These are phyloP conservation scores for Decorospora gaudefroyi DNA, from an alignment of 2,329 filamentous ascomycete species.

Conservation along the genomic window DNA sequence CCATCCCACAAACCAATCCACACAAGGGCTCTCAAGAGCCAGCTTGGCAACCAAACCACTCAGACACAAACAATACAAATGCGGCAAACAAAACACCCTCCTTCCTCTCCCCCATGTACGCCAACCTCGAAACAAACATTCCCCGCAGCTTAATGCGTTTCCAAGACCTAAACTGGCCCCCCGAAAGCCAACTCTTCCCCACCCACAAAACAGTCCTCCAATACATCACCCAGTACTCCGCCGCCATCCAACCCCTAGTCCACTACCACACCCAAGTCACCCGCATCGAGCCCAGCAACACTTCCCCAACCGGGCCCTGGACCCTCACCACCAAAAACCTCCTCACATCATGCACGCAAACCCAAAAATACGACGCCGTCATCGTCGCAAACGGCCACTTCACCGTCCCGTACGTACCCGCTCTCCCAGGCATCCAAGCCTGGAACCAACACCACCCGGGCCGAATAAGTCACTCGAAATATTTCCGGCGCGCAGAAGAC, in stretches of 20 bases:
- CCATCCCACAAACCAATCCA: slow-evolving; percentile 70
- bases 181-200: slow-evolving; percentile 72
- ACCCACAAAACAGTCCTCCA: slow-evolving; percentile 69
- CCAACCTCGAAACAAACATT: slow-evolving; percentile 83
- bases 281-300: slow-evolving; percentile 52
- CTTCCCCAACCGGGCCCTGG: slow-evolving; percentile 61
- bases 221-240: slow-evolving; percentile 74
- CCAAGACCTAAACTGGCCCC: slow-evolving; percentile 69
- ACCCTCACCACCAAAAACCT: slow-evolving; percentile 61
- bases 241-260: slow-evolving; percentile 69
- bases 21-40: slow-evolving; percentile 66
- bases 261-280: slow-evolving; percentile 71
- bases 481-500: slow-evolving; percentile 68
- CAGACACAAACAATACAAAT: background rate
- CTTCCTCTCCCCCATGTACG: slow-evolving; percentile 85
- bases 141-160: slow-evolving; percentile 80
- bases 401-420: slow-evolving; percentile 52
- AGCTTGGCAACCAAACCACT: slow-evolving; percentile 49
- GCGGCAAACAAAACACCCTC: slow-evolving; percentile 52
- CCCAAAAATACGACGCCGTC: slow-evolving; percentile 59
- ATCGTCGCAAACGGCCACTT: slow-evolving; percentile 57
- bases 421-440: slow-evolving; percentile 48
- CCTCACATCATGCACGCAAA: slow-evolving; percentile 46
- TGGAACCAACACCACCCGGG: slow-evolving; percentile 49
- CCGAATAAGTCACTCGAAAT: slow-evolving; percentile 65